Evolutionary conservation across 331 rosid species (phyloP).

Genomic region (Acacia concinna): DNA sequence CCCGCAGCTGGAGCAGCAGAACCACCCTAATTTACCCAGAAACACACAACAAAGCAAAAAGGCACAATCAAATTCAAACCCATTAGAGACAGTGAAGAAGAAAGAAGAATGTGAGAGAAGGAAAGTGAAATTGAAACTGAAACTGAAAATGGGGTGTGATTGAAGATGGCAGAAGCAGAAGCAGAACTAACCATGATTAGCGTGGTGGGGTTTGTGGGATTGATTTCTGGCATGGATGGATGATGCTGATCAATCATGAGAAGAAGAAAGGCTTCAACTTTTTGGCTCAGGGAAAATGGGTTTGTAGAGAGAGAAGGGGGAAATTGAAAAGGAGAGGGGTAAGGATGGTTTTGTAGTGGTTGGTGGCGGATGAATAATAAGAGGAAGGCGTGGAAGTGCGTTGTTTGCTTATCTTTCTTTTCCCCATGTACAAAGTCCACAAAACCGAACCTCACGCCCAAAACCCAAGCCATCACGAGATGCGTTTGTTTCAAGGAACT

Average conservation of each 20-base stretch:
- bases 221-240: constrained; percentile 29
- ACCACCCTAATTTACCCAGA: constrained; percentile 43
- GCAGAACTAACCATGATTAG: constrained; percentile 54
- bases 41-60: not conserved
- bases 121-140: not conserved
- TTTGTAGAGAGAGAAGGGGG: not conserved
- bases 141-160: not conserved
- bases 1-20: constrained; percentile 22
- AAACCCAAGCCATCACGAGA: constrained; percentile 39
- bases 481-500: constrained; percentile 53
- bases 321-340: constrained; percentile 31
- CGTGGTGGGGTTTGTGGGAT: constrained; percentile 28
- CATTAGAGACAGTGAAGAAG: not conserved
- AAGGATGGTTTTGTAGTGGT: constrained; percentile 49
- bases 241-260: constrained; percentile 26
- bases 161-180: not conserved
- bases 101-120: not conserved
- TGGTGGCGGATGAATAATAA: constrained; percentile 36
- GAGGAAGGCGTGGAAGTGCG: constrained; percentile 26
- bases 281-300: not conserved
- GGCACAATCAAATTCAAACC: not conserved
- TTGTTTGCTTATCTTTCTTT: constrained; percentile 17
- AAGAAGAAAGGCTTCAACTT: constrained; percentile 20
- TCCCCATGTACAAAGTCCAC: constrained; percentile 42
- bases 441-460: constrained; percentile 51